Conservation (phyloP, 352 stramenopile genomes). For the Globisporangium cystogenes region DNA sequence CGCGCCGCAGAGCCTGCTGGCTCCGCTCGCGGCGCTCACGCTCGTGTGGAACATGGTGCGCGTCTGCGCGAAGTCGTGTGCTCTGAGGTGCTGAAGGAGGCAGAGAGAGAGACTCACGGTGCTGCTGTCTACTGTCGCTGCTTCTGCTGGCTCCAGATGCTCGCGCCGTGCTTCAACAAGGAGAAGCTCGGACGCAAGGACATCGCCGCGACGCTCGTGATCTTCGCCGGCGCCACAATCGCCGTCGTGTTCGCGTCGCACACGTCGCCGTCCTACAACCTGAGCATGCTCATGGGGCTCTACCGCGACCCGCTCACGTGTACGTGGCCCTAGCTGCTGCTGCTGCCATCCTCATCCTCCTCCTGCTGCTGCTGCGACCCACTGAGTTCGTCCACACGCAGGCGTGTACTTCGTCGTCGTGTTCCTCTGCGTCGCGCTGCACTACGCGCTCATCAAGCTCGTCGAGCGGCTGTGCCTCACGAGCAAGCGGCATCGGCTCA, state of each 20-base stretch:
- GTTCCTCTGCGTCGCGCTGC: constrained; percentile 38
- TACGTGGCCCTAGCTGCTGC: no score
- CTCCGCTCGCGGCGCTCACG: constrained; percentile 83
- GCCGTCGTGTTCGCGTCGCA: constrained; percentile 82
- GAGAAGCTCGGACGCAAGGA: constrained; percentile 80
- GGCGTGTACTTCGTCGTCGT: constrained; percentile 53
- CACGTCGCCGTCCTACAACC: constrained; percentile 77
- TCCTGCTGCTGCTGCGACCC: neutral
- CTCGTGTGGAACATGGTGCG: constrained; percentile 90
- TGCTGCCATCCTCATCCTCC: no score
- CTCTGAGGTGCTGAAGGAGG: no score
- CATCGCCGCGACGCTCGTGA: constrained; percentile 74
- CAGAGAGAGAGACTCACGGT: no score
- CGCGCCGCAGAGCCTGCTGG: constrained; percentile 84
- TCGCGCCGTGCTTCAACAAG: constrained; percentile 85
- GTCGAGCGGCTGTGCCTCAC: constrained; percentile 64
- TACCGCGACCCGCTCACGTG: constrained; percentile 72
- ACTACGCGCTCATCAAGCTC: constrained; percentile 64
- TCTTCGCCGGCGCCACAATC: constrained; percentile 78
- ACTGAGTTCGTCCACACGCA: no score
- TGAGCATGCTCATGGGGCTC: constrained; percentile 71
- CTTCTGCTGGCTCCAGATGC: constrained; percentile 30
- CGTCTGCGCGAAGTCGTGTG: no score
- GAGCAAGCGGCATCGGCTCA: constrained; percentile 68
- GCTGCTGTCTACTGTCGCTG: no score